Evolutionary conservation across 1,139 yeast genomes (phyloP).

Genomic region (Yarrowia galli): DNA sequence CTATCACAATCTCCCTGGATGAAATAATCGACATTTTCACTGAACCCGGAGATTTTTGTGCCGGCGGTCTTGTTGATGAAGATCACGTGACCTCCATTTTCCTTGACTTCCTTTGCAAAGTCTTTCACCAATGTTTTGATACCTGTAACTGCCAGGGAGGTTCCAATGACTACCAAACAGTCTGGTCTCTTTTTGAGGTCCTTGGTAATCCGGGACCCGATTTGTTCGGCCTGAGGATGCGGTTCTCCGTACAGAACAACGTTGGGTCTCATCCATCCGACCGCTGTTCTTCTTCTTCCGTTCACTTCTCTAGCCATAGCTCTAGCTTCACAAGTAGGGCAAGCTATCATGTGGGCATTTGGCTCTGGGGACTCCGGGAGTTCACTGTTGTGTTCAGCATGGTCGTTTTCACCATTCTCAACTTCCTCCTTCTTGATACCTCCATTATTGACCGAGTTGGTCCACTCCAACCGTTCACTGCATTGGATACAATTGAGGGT

Average conservation of each 20-base stretch:
- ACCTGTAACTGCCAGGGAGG: slow-evolving; percentile 77
- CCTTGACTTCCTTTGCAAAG: slow-evolving; percentile 65
- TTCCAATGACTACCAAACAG: slow-evolving; percentile 72
- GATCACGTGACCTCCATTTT: slow-evolving; percentile 64
- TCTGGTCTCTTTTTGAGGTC: slow-evolving; percentile 68
- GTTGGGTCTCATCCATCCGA: slow-evolving; percentile 75
- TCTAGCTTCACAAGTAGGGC: slow-evolving; percentile 63
- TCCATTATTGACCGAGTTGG: not conserved
- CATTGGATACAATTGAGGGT: slow-evolving; percentile 77
- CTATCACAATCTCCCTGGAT: slow-evolving; percentile 23
- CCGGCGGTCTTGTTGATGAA: slow-evolving; percentile 63
- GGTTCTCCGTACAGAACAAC: slow-evolving; percentile 81
- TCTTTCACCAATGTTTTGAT: slow-evolving; percentile 69
- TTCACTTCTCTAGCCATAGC: slow-evolving; percentile 61
- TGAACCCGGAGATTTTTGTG: slow-evolving; percentile 15
- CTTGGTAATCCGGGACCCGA: slow-evolving; percentile 64
- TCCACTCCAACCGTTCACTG: slow-evolving; percentile 39
- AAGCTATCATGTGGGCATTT: slow-evolving; percentile 58
- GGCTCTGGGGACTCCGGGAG: not conserved
- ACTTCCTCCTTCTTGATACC: not conserved
- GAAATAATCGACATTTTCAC: slow-evolving; percentile 8
- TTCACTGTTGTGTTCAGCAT: slow-evolving; percentile 52
- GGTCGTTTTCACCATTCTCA: slow-evolving; percentile 56
- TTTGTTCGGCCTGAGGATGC: slow-evolving; percentile 73
- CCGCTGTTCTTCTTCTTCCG: slow-evolving; percentile 68